Percentiles rank a stretch among this genome's conserved stretches.
phyloP scores from a whole-genome alignment of 1,284 basidiomycete species.

The Ceratobasidium sp. region DNA sequence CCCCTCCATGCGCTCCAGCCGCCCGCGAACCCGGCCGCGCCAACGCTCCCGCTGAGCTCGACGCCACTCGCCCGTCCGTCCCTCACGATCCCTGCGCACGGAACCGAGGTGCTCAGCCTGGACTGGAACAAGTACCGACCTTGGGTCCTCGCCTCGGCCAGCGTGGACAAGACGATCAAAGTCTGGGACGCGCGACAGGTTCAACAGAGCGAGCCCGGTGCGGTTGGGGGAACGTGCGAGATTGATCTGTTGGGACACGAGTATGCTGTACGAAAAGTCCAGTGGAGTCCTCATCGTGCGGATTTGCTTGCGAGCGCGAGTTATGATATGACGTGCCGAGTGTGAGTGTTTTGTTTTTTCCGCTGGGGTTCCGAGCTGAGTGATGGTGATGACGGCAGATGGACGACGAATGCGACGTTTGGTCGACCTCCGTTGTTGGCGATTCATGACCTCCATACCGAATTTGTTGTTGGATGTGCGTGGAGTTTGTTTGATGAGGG shows the following conservation, averaged over 20 bases:
- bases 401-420: slow-evolving; percentile 63
- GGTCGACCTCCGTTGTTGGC: slow-evolving; percentile 65
- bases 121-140: slow-evolving; percentile 95
- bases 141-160: slow-evolving; percentile 77
- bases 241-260: slow-evolving; percentile 75
- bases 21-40: slow-evolving; percentile 27
- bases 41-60: slow-evolving; percentile 27
- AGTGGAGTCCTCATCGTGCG: slow-evolving; percentile 76
- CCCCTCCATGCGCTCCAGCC: slow-evolving; percentile 55
- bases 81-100: slow-evolving; percentile 57
- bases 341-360: slow-evolving; percentile 62
- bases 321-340: slow-evolving; percentile 96
- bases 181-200: slow-evolving; percentile 89
- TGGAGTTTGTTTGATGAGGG: slow-evolving; percentile 71
- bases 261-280: slow-evolving; percentile 80
- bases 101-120: slow-evolving; percentile 74
- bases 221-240: slow-evolving; percentile 74
- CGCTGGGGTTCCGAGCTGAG: slow-evolving; percentile 26
- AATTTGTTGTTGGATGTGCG: slow-evolving; percentile 90
- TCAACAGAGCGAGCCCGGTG: slow-evolving; percentile 49
- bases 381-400: slow-evolving; percentile 55
- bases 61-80: slow-evolving; percentile 38
- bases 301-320: slow-evolving; percentile 83
- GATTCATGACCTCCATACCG: slow-evolving; percentile 87
- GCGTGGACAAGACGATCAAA: slow-evolving; percentile 80